Percentiles rank a stretch among this genome's conserved stretches.
These are phyloP conservation scores for Clonostachys chloroleuca DNA, from an alignment of 2,329 filamentous ascomycete genomes.

Conservation along the genomic window DNA sequence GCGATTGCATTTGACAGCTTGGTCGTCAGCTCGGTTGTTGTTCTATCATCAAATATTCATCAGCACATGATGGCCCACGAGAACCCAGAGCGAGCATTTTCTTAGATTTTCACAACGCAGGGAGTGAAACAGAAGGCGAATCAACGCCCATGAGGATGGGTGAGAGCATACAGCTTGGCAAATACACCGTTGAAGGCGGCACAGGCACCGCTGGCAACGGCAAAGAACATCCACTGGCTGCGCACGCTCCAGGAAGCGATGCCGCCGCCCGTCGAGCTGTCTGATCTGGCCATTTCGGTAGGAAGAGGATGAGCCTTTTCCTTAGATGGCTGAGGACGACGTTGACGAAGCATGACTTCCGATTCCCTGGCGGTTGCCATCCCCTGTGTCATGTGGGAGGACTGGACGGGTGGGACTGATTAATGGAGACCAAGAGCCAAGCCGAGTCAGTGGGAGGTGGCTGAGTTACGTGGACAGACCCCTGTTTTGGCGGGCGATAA, in stretches of 20 bases:
- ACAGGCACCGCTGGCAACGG: slow-evolving; percentile 70
- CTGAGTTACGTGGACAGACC: no score
- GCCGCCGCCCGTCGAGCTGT: slow-evolving; percentile 4
- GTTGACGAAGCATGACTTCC: no score
- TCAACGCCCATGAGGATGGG: not conserved
- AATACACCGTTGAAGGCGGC: slow-evolving; percentile 81
- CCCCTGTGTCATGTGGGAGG: no score
- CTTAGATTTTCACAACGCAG: no score
- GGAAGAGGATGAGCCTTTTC: not conserved
- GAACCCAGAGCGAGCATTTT: not conserved
- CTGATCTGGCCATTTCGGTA: slow-evolving; percentile 1
- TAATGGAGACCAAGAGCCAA: no score
- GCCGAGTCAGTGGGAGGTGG: no score
- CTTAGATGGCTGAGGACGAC: not conserved
- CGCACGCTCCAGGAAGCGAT: slow-evolving; percentile 21
- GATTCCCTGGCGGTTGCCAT: no score
- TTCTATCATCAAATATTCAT: slow-evolving; percentile 26
- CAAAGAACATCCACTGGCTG: slow-evolving; percentile 61
- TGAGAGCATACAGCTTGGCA: slow-evolving; percentile 65
- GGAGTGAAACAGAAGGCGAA: no score
- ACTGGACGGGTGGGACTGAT: no score
- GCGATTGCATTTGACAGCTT: slow-evolving; percentile 41
- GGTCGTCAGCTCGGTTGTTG: slow-evolving; percentile 51
- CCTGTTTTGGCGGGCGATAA: no score
- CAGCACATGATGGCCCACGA: not conserved